Evolutionary conservation across 495 filamentous ascomycete species (phyloP).

Genomic region (Penicillium tannophilum): DNA sequence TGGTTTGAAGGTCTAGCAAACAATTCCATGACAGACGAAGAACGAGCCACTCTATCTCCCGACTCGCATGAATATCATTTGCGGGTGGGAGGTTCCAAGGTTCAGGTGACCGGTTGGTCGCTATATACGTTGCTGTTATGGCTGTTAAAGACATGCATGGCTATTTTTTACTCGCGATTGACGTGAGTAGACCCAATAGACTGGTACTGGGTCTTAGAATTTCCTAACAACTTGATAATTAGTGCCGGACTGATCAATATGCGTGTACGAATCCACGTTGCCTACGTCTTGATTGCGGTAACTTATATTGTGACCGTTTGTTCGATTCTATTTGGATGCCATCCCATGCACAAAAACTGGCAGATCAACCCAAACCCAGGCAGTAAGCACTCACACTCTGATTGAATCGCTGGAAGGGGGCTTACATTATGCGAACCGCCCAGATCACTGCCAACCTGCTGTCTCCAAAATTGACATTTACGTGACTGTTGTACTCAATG

Average conservation of each 20-base stretch:
- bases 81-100: constrained; percentile 59
- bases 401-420: not conserved
- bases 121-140: constrained; percentile 59
- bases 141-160: constrained; percentile 60
- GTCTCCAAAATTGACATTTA: constrained; percentile 51
- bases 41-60: constrained; percentile 45
- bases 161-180: constrained; percentile 61
- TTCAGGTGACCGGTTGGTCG: constrained; percentile 59
- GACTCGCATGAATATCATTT: constrained; percentile 47
- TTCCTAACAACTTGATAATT: not conserved
- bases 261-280: constrained; percentile 51
- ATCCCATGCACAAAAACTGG: constrained; percentile 57
- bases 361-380: constrained; percentile 61
- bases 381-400: constrained; percentile 29
- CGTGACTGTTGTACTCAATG: constrained; percentile 53
- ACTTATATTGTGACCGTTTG: constrained; percentile 58
- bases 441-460: constrained; percentile 49
- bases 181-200: constrained; percentile 43
- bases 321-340: constrained; percentile 56
- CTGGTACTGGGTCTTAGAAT: not conserved
- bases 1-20: constrained; percentile 56
- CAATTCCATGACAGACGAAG: constrained; percentile 54
- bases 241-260: constrained; percentile 53
- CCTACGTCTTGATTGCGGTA: constrained; percentile 50
- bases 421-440: not conserved